phyloP scores from a whole-genome alignment of 163 green algal species.

The Chlamydomonas reinhardtii region DNA sequence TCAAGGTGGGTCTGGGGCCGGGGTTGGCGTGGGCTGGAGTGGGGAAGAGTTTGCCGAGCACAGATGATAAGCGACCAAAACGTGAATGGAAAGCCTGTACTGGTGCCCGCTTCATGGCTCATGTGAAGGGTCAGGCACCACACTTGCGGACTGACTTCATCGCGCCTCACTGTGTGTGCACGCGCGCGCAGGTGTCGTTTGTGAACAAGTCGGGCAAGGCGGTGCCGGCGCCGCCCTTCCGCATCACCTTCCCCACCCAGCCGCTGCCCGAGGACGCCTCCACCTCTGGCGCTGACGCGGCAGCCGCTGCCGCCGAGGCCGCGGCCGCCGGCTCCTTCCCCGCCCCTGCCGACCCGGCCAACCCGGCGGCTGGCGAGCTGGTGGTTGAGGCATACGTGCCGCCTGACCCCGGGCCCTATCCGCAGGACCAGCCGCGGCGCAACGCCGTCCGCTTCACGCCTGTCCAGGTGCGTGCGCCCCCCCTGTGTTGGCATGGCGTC shows the following conservation, averaged over 20 bases:
- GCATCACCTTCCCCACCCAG: slow-evolving; percentile 78
- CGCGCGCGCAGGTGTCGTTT: slow-evolving; percentile 55
- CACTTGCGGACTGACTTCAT: no score
- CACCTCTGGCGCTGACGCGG: background rate
- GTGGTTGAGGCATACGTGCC: slow-evolving; percentile 84
- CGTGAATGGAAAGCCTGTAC: no score
- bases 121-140: no score
- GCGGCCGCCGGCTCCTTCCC: background rate
- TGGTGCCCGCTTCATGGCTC: no score
- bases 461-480: slow-evolving; percentile 83
- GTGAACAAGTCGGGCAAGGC: slow-evolving; percentile 43
- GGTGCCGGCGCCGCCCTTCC: slow-evolving; percentile 76
- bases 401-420: slow-evolving; percentile 89
- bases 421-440: slow-evolving; percentile 82
- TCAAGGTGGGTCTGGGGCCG: slow-evolving; percentile 55
- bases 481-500: no score
- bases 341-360: slow-evolving; percentile 29
- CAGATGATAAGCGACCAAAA: no score
- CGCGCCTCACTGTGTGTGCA: no score
- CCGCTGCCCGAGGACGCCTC: background rate
- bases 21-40: no score
- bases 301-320: background rate
- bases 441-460: slow-evolving; percentile 96
- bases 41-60: no score
- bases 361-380: slow-evolving; percentile 51